Evolutionary conservation across 352 stramenopile species (phyloP).

Genomic region (Phytophthora macrochlamydospora): DNA sequence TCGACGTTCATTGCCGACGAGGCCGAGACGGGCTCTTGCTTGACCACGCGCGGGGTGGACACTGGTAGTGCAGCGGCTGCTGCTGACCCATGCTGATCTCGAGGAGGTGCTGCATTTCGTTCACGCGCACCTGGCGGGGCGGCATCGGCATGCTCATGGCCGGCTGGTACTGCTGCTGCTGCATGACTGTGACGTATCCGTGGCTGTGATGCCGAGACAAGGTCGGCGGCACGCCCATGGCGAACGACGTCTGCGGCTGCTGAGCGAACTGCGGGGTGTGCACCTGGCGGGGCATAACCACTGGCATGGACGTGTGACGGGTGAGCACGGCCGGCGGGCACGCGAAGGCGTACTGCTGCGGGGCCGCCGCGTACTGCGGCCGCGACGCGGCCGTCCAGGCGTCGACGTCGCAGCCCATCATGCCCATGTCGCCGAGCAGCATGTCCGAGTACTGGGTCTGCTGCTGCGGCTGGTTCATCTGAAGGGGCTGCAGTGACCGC

Average conservation of each 20-base stretch:
- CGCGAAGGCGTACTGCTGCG: conserved; percentile 41
- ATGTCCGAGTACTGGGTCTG: conserved; percentile 47
- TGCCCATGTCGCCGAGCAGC: conserved; percentile 65
- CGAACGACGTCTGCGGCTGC: conserved; percentile 31
- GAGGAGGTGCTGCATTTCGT: conserved; percentile 59
- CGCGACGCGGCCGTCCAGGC: conserved; percentile 46
- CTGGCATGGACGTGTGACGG: conserved; percentile 70
- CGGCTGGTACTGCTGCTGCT: conserved; percentile 42
- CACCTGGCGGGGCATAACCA: conserved; percentile 51
- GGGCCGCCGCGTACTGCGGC: conserved; percentile 38
- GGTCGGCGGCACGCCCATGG: conserved; percentile 40
- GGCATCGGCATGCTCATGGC: conserved; percentile 43
- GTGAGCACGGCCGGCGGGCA: conserved; percentile 63
- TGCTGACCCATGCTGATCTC: conserved; percentile 71
- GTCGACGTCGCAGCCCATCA: conserved; percentile 74
- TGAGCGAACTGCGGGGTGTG: conserved; percentile 1
- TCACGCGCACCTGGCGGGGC: conserved; percentile 43
- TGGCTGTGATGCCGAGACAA: conserved; percentile 73
- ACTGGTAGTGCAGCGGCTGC: conserved; percentile 41
- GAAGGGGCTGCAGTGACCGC: conserved; percentile 11
- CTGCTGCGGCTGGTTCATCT: conserved; percentile 18
- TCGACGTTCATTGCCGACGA: conserved; percentile 53
- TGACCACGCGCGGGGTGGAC: conserved; percentile 24
- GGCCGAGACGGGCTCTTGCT: conserved; percentile 31
- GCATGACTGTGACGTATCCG: conserved; percentile 60